Evolutionary conservation across 2,329 filamentous ascomycete genomes (phyloP), one percentile per base, ranked within the genome.

Genomic region (Curvularia eragrostidis): DNA sequence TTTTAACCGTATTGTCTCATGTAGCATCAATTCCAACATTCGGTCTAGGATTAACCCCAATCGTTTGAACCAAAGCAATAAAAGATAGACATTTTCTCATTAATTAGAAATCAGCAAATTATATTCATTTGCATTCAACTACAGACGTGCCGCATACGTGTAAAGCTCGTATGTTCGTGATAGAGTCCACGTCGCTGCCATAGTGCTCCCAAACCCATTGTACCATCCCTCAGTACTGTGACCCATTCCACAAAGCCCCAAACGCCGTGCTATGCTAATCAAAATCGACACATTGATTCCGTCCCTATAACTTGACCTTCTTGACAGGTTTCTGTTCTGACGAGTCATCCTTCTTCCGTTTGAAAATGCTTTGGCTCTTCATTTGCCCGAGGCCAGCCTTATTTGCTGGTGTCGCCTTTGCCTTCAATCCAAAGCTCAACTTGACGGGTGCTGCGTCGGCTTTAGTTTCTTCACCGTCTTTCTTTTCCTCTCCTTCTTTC

Each of bases 401-500:
- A 13, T 64, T 67, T n/a, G 66, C 51, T 9, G 70, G 69, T 9
- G 50, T 44, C 36, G 54, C 24, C 50, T 57, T 57, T 30, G 54
- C 38, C 21, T 57, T 57, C 12, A 58, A 24, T 0, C 71, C 68
- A 3, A 73, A 57, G 0, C 68, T 70, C 26, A 66, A 61, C 55
- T 73, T 74, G 30, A 64, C 67, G 10, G 66, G 54, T 24, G 70
- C 69, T 3, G 57, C 26, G 13, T 74, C 72, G 19, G 67, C 65
- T 28, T 77, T 71, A 48, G 77, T 78, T n/a, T 78, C 72, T 30
- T 77, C 75, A 77, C 75, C 57, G 19, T 49, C 43, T 32, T 78
- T 89, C 76, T 97, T 69, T 95, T 96, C 52, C 89, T 85, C 77
- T 94, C 92, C 3, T 89, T 94, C 70, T 94, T 91, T 3, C 89